Evolutionary conservation across 768 basidiomycete genomes (phyloP), one percentile per base, ranked within the genome.

Genomic region (Mycena vitilis): DNA sequence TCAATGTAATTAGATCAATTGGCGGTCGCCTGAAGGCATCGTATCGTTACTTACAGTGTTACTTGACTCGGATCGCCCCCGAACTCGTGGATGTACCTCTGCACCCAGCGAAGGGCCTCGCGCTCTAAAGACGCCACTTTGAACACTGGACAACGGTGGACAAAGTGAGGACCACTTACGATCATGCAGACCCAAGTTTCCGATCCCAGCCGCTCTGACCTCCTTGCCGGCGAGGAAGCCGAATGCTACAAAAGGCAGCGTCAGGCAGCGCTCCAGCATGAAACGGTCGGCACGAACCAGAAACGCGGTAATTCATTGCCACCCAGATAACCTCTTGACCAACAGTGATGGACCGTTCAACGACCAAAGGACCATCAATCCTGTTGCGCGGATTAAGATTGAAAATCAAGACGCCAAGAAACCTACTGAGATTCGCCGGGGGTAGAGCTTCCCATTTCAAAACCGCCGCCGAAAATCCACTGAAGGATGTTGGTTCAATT

Each of bases 51-150:
- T 18, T 71, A 86, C 85, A 88, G 78, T 0, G 84, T 86, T 10
- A 88, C 87, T 66, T 85, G 86, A 2, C 68, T 63, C 0, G 87
- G 85, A 75, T 93, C 85, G 15, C 91, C 91, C 5, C 91, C 91
- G 70, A 92, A 93, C 15, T 81, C 81, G 25, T 71, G 75, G 66
- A 92, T 89, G 73, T 92, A 83, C 47, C 83, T 78, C 68, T 90
- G 84, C 0, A 91, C 84, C 91, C 91, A 93, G 72, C 84, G 77
- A 22, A 93, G 75, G 4, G 88, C 89, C 58, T 86, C 78, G 1
- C 86, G 82, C 71, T 87, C 84, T 89, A 36, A 18, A 47, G n/a
- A 7, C 20, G 15, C 20, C 20, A 13, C 45, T 13, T 47, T 47
- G 18, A 15, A 40, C 11, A 15, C 2, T 40, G 40, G 15, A 40